A percentile compares a stretch with the other conserved stretches of the same genome.
Evolutionary conservation across 2,329 filamentous ascomycete genomes (phyloP).

Genomic region (Didymella exigua): DNA sequence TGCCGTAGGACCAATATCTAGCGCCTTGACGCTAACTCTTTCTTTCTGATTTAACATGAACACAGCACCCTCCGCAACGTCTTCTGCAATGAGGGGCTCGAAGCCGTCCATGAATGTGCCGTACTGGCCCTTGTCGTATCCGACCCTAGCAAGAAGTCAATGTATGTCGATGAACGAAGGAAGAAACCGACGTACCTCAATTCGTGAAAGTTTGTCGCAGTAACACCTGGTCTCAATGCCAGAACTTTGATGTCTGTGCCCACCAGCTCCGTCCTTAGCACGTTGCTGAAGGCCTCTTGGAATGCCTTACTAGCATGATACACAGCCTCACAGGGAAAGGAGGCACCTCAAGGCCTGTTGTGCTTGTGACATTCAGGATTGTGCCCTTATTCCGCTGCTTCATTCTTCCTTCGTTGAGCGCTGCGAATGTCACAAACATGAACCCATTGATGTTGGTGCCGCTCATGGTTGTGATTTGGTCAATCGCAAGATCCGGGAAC

Average conservation of each 20-base stretch:
- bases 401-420: conserved; percentile 53
- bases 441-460: conserved; percentile 56
- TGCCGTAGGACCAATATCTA: conserved; percentile 55
- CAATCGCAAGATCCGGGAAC: conserved; percentile 52
- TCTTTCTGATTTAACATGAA: conserved; percentile 53
- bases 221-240: conserved; percentile 55
- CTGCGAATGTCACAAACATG: conserved; percentile 55
- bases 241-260: conserved; percentile 57
- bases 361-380: conserved; percentile 57
- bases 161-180: not conserved
- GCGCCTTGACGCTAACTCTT: conserved; percentile 53
- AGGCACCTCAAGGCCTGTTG: conserved; percentile 55
- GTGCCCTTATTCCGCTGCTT: conserved; percentile 49
- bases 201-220: conserved; percentile 57
- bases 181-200: conserved; percentile 26
- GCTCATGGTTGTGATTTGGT: conserved; percentile 54
- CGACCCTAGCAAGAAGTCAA: conserved; percentile 32
- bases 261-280: conserved; percentile 54
- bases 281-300: conserved; percentile 58
- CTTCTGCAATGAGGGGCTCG: conserved; percentile 51
- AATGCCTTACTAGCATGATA: conserved; percentile 57
- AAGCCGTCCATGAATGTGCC: conserved; percentile 55
- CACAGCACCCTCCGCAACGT: conserved; percentile 52
- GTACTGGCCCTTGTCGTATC: conserved; percentile 51
- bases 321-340: conserved; percentile 57